Conservation (phyloP, 1,284 basidiomycete species). For the Tilletia setariae region DNA sequence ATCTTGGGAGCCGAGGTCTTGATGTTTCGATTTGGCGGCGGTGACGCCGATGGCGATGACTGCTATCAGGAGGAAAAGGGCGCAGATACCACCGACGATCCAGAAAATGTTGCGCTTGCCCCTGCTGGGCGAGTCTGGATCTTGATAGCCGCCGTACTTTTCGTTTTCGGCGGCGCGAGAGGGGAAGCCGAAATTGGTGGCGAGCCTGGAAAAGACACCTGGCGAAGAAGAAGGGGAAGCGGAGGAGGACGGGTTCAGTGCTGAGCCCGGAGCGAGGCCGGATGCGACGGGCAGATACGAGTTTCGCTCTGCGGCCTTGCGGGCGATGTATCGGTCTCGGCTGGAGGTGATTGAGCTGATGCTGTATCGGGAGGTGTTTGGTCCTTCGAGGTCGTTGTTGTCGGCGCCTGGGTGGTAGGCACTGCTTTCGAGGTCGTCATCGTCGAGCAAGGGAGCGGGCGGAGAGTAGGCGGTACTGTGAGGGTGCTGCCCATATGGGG, state of each 20-base stretch:
- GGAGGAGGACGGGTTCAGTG: neutral
- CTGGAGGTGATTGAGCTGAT: conserved; percentile 2
- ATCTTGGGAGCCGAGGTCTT: conserved; percentile 18
- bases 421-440: conserved; percentile 13
- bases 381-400: conserved; percentile 24
- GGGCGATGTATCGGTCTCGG: conserved; percentile 36
- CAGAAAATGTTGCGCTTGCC: conserved; percentile 25
- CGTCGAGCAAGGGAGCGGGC: conserved; percentile 15
- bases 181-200: neutral
- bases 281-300: conserved; percentile 8
- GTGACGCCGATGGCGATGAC: conserved; percentile 31
- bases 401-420: conserved; percentile 19
- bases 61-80: conserved; percentile 24
- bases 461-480: neutral
- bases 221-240: too few species aligned
- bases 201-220: too few species aligned
- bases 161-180: neutral
- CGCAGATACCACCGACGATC: conserved; percentile 22
- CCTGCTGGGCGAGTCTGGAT: neutral
- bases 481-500: neutral
- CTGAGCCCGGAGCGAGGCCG: neutral
- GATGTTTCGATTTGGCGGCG: conserved; percentile 17
- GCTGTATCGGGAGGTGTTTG: conserved; percentile 16
- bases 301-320: conserved; percentile 27
- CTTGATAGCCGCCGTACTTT: conserved; percentile 9